A percentile compares a stretch with the other conserved stretches of the same genome.
phyloP scores from a whole-genome alignment of 1,139 yeast genomes.

The Candida glucosophila region DNA sequence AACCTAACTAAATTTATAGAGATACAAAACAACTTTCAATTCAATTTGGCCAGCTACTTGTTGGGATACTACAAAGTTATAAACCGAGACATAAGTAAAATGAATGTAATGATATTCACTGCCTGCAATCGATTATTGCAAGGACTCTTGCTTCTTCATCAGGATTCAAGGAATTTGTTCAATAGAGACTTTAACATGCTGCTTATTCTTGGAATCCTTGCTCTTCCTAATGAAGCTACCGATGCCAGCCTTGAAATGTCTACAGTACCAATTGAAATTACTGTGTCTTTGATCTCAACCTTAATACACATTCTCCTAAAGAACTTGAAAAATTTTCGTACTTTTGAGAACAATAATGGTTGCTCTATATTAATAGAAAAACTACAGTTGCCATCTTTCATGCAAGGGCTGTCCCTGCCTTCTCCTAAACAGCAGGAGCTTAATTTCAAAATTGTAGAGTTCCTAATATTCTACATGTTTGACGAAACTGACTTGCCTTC shows the following conservation, averaged over 20 bases:
- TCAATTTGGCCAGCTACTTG: slow-evolving; percentile 36
- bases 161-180: slow-evolving; percentile 44
- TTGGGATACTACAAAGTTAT: slow-evolving; percentile 17
- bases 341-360: slow-evolving; percentile 55
- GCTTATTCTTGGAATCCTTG: slow-evolving; percentile 17
- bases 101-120: slow-evolving; percentile 9
- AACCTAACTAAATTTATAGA: slow-evolving; percentile 29
- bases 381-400: slow-evolving; percentile 21
- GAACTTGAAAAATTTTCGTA: slow-evolving; percentile 46
- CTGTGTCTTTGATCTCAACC: slow-evolving; percentile 44
- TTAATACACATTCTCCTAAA: slow-evolving; percentile 55
- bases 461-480: slow-evolving; percentile 58
- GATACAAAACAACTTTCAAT: slow-evolving; percentile 46
- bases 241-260: slow-evolving; percentile 5
- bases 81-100: slow-evolving; percentile 6
- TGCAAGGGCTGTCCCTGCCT: too few relatives aligned
- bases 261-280: slow-evolving; percentile 15
- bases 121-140: slow-evolving; percentile 42
- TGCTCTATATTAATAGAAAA: slow-evolving; percentile 42
- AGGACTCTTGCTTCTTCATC: slow-evolving; percentile 57
- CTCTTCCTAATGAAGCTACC: slow-evolving; percentile 6
- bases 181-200: slow-evolving; percentile 23
- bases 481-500: slow-evolving; percentile 42
- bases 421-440: slow-evolving; percentile 27
- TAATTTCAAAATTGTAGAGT: slow-evolving; percentile 60